Conservation (phyloP, 768 basidiomycete genomes). For the Xanthoconium stramineum region DNA sequence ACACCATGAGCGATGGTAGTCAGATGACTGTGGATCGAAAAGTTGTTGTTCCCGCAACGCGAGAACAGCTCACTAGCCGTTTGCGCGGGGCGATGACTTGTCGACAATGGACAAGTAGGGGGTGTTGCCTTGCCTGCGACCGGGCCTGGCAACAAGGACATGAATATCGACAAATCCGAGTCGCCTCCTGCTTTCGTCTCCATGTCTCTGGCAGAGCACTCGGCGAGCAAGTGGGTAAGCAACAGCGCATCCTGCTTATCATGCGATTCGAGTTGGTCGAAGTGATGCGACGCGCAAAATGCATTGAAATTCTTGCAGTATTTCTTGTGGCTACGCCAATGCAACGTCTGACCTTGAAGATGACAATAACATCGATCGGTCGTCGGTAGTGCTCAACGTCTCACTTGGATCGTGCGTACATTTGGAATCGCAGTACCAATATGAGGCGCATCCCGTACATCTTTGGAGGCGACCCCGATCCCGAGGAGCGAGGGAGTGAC, state of each 20-base stretch:
- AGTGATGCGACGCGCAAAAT: slow-evolving; percentile 45
- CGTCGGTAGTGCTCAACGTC: slow-evolving; percentile 5
- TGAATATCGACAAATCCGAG: slow-evolving; percentile 34
- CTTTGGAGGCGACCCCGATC: slow-evolving; percentile 38
- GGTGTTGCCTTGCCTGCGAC: slow-evolving; percentile 16
- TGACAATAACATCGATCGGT: slow-evolving; percentile 2
- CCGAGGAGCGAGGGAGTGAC: slow-evolving; percentile 39
- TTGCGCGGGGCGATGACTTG: slow-evolving; percentile 26
- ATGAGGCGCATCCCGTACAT: slow-evolving; percentile 65
- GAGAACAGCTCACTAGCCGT: slow-evolving; percentile 38
- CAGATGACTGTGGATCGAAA: slow-evolving; percentile 71
- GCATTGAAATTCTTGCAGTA: slow-evolving; percentile 60
- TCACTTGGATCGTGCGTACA: slow-evolving; percentile 44
- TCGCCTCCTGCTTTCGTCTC: slow-evolving; percentile 14
- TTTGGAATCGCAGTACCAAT: slow-evolving; percentile 67
- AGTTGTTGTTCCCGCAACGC: slow-evolving; percentile 81
- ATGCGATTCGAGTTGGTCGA: slow-evolving; percentile 47
- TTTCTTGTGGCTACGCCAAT: slow-evolving; percentile 67
- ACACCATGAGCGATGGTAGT: slow-evolving; percentile 68
- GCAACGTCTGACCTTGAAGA: slow-evolving; percentile 60
- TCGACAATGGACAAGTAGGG: slow-evolving; percentile 33
- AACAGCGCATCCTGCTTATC: slow-evolving; percentile 61
- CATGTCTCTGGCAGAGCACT: slow-evolving; percentile 18
- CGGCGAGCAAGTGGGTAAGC: slow-evolving; percentile 59
- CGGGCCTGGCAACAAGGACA: slow-evolving; percentile 47